Conservation (phyloP, 345 rosid genomes). For the Cardamine resedifolia region DNA sequence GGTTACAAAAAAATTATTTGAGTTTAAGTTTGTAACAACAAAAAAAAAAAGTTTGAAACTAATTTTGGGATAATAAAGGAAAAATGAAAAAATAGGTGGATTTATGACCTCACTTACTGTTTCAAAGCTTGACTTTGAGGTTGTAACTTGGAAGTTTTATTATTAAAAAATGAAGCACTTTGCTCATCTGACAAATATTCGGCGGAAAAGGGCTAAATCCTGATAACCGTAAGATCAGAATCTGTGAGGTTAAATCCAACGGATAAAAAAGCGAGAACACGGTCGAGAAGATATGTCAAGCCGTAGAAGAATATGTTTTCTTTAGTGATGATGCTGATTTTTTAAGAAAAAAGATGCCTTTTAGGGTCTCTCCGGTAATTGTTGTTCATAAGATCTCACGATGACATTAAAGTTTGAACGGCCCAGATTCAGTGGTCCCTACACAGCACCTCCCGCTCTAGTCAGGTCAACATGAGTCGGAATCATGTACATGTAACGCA, state of each 20-base stretch:
- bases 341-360: conserved; percentile 6
- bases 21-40: not conserved
- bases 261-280: conserved; percentile 5
- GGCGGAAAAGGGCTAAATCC: conserved; percentile 10
- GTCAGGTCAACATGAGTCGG: conserved; percentile 33
- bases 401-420: conserved; percentile 24
- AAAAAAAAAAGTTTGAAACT: not conserved
- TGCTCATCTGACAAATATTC: conserved; percentile 22
- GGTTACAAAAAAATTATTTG: not conserved
- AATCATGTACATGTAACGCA: conserved; percentile 22
- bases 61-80: conserved; percentile 4
- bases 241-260: conserved; percentile 14
- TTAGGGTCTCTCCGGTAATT: conserved; percentile 1
- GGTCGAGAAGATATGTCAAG: conserved; percentile 10
- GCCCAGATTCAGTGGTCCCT: conserved; percentile 28
- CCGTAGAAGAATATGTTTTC: not conserved
- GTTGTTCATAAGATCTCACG: conserved; percentile 23
- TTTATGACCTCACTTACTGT: conserved; percentile 29
- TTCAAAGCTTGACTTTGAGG: conserved; percentile 22
- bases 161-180: not conserved
- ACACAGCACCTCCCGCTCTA: conserved; percentile 7
- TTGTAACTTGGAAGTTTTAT: not conserved
- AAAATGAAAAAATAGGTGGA: not conserved
- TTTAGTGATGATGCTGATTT: not conserved
- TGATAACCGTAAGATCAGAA: conserved; percentile 22